Base-by-base conservation (phyloP, 805 yeast genomes). In the Cyberlindnera samutprakarnensis region DNA sequence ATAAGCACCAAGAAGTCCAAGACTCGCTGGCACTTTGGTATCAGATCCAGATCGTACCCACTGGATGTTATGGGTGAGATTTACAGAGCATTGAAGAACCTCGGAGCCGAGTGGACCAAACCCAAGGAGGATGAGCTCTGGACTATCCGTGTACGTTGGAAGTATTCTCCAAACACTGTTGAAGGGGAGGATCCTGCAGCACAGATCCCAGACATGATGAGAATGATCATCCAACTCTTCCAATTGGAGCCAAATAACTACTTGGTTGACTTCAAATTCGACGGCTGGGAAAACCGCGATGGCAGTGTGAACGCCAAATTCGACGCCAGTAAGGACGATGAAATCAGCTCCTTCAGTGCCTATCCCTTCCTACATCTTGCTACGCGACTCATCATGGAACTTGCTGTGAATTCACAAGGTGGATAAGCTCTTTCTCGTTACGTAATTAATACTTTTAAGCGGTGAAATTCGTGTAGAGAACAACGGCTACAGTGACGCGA, bases 1-100 rank as follows among this genome's bases (percentile, higher is more conserved):
- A 64, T 77, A 14, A 68, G 78, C 16, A 68, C 81, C 28, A 87
- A 90, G 56, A 86, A 85, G 56, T 82, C 90, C 39, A 90, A 87
- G 59, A 85, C 95, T 6, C 77, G 95, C 58, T 92, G 98, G 98
- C 98, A 92, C 64, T 92, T 92, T 53, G 98, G 98, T 43, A 92
- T 92, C 39, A 70, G 98, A 53, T 86, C 96, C 7, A 70, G 96
- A 49, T 85, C 96, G 1, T 92, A 92, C 54, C 97, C 98, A 21
- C 66, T 92, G 46, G 98, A 92, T 57, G 98, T 92, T 4, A 92
- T 92, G 97, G 96, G 96, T 18, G 98, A 92, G 55, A 88, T 92
- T 27, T 92, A 92, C 60, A 70, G 96, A 28, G 97, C 97, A 2
- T 66, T 92, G 53, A 84, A 84, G 59, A 86, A 84, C 49, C 63